Percentiles rank a stretch among this genome's conserved stretches.
Evolutionary conservation across 495 filamentous ascomycete species (phyloP).

Genomic region (Xylona heveae): DNA sequence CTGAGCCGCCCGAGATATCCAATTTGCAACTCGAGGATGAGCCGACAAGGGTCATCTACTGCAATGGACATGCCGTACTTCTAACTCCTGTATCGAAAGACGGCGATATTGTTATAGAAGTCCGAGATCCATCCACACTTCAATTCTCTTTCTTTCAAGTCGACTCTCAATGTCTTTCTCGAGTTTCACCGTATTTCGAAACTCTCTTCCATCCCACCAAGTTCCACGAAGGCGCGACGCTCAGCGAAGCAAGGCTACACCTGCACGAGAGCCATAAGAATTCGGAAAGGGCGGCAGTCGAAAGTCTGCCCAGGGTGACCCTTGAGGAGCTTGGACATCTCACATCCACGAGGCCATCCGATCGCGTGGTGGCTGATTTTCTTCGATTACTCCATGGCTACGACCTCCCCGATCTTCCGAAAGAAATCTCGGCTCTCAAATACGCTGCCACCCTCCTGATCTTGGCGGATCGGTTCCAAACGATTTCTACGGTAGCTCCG

Average conservation of each 20-base stretch:
- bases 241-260: conserved; percentile 20
- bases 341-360: conserved; percentile 23
- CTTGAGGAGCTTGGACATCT: conserved; percentile 38
- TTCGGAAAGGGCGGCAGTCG: conserved; percentile 22
- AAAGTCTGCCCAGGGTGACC: conserved; percentile 28
- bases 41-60: no score
- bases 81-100: no score
- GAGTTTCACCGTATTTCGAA: conserved; percentile 41
- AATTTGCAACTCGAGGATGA: no score
- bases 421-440: no score
- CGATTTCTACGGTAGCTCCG: conserved; percentile 20
- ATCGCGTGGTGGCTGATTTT: conserved; percentile 30
- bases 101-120: no score
- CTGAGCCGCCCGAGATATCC: no score
- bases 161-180: no score
- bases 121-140: no score
- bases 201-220: conserved; percentile 26
- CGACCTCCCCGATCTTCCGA: conserved; percentile 19
- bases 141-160: no score
- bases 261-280: conserved; percentile 19
- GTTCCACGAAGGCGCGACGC: conserved; percentile 27
- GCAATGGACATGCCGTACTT: no score
- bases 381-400: conserved; percentile 31
- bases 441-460: conserved; percentile 40
- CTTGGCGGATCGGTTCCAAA: conserved; percentile 45